Conservation (phyloP, 1,284 basidiomycete genomes). For the Coriolopsis trogii region DNA sequence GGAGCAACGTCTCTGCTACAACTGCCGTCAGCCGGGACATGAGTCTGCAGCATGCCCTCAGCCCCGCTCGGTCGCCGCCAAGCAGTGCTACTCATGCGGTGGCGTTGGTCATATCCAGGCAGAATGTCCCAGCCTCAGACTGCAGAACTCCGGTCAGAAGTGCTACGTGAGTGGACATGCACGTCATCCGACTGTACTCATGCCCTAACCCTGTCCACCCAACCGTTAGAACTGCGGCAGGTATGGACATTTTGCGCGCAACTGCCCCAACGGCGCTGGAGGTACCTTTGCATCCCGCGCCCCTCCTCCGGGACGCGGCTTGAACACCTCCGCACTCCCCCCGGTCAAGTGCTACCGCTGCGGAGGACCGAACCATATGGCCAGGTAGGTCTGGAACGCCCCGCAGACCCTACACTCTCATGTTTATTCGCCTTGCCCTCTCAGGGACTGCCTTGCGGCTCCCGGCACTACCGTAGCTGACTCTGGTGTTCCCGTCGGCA, state of each 20-base stretch:
- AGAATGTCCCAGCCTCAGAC: slow-evolving; percentile 84
- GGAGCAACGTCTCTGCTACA: slow-evolving; percentile 88
- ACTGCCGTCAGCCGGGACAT: slow-evolving; percentile 89
- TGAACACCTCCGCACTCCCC: slow-evolving; percentile 77
- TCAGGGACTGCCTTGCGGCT: slow-evolving; percentile 78
- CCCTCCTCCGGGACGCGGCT: slow-evolving; percentile 69
- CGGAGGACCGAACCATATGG: slow-evolving; percentile 82
- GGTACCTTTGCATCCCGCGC: slow-evolving; percentile 62
- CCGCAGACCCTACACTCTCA: neutral
- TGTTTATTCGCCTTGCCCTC: slow-evolving; percentile 2
- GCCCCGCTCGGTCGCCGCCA: slow-evolving; percentile 75
- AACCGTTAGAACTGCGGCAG: slow-evolving; percentile 80
- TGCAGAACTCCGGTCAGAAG: slow-evolving; percentile 68
- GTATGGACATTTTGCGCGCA: slow-evolving; percentile 78
- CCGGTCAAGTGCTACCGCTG: slow-evolving; percentile 85
- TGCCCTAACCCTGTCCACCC: slow-evolving; percentile 36
- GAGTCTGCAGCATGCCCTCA: slow-evolving; percentile 87
- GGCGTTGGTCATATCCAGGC: slow-evolving; percentile 78
- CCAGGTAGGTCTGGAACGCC: slow-evolving; percentile 48
- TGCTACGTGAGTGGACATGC: slow-evolving; percentile 68
- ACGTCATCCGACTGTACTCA: neutral
- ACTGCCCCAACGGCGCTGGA: slow-evolving; percentile 59
- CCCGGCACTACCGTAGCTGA: slow-evolving; percentile 57
- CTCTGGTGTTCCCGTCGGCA: slow-evolving; percentile 36
- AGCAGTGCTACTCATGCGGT: slow-evolving; percentile 82